A percentile compares a stretch with the other conserved stretches of the same genome.
These are phyloP conservation scores for Conticribra weissflogii DNA, from an alignment of 108 stramenopile genomes.

Conservation along the genomic window DNA sequence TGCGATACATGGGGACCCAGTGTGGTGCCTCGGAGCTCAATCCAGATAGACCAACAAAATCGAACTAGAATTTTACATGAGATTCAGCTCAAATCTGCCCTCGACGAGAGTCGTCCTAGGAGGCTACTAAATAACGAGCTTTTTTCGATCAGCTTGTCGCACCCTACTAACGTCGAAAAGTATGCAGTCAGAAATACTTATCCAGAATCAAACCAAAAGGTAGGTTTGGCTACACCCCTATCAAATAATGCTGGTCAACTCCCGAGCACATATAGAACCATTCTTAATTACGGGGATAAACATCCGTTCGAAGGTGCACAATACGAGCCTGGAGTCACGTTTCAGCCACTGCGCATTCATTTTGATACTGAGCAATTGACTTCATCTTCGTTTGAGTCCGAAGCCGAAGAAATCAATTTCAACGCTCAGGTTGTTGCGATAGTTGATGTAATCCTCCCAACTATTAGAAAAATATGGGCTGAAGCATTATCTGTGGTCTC, in stretches of 20 bases:
- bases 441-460: constrained; percentile 43
- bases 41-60: background rate
- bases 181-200: constrained; percentile 25
- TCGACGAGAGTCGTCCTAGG: background rate
- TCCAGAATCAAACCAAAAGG: background rate
- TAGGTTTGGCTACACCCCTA: constrained; percentile 15
- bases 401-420: background rate
- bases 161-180: background rate
- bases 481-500: constrained; percentile 39
- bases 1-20: constrained; percentile 47
- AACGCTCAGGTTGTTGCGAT: constrained; percentile 33
- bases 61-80: constrained; percentile 25
- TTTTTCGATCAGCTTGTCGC: background rate
- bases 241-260: constrained; percentile 5
- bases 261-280: constrained; percentile 23
- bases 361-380: constrained; percentile 40
- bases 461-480: constrained; percentile 39
- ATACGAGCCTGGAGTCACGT: constrained; percentile 4
- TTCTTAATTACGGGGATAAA: constrained; percentile 38
- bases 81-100: constrained; percentile 35
- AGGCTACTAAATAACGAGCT: background rate
- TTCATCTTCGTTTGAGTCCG: background rate
- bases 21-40: constrained; percentile 41
- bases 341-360: constrained; percentile 37
- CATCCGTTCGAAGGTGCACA: constrained; percentile 17